A percentile compares a stretch with the other conserved stretches of the same genome.
Evolutionary conservation across 495 filamentous ascomycete genomes (phyloP).

Genomic region (Talaromyces trachyspermus): DNA sequence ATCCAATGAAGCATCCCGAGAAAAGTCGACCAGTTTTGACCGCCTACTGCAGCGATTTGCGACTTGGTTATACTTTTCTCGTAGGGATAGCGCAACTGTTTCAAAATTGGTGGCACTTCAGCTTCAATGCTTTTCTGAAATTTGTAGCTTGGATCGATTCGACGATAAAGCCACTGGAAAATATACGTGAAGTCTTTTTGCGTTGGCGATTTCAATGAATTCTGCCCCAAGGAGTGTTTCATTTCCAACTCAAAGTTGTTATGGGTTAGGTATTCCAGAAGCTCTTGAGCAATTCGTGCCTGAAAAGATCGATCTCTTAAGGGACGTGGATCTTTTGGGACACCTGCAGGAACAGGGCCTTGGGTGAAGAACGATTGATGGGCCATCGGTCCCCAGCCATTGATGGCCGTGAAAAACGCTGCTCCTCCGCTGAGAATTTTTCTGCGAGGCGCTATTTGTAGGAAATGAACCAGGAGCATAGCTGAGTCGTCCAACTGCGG

Average conservation of each 20-base stretch:
- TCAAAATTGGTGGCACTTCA: slow-evolving; percentile 84
- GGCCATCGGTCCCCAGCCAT: slow-evolving; percentile 51
- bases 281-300: slow-evolving; percentile 73
- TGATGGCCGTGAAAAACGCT: slow-evolving; percentile 74
- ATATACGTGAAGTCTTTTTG: slow-evolving; percentile 96
- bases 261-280: slow-evolving; percentile 82
- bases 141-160: slow-evolving; percentile 85
- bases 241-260: slow-evolving; percentile 96
- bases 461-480: slow-evolving; percentile 58
- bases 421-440: slow-evolving; percentile 59
- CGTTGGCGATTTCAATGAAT: slow-evolving; percentile 85
- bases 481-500: slow-evolving; percentile 55
- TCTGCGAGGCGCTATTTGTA: slow-evolving; percentile 34
- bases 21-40: slow-evolving; percentile 92
- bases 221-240: slow-evolving; percentile 82
- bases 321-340: slow-evolving; percentile 82
- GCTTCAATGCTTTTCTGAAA: slow-evolving; percentile 90
- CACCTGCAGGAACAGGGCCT: slow-evolving; percentile 66
- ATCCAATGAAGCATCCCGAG: slow-evolving; percentile 95
- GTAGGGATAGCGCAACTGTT: slow-evolving; percentile 89
- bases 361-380: slow-evolving; percentile 92
- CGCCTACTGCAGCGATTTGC: slow-evolving; percentile 87
- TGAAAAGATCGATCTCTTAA: slow-evolving; percentile 75
- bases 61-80: slow-evolving; percentile 91
- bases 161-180: slow-evolving; percentile 95